Conservation (phyloP, 805 yeast genomes). For the Suhomyces pyralidae region DNA sequence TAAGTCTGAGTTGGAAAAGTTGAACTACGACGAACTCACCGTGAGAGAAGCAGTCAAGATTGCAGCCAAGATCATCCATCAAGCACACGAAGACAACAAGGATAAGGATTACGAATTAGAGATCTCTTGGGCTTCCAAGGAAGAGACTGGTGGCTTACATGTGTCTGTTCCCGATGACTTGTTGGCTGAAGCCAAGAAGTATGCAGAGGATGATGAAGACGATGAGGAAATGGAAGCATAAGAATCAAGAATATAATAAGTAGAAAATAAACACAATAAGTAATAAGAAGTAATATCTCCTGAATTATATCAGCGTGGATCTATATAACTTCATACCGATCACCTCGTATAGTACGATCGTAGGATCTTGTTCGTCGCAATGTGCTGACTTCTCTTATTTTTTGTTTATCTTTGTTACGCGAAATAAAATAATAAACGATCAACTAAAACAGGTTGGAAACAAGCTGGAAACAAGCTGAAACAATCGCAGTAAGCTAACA, state of each 20-base stretch:
- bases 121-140: slow-evolving; percentile 78
- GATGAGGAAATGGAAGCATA: slow-evolving; percentile 37
- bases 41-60: slow-evolving; percentile 84
- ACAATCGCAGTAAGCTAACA: not conserved
- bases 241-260: too few species aligned
- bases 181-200: slow-evolving; percentile 76
- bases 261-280: too few species aligned
- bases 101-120: slow-evolving; percentile 97
- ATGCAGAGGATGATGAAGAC: slow-evolving; percentile 82
- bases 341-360: too few species aligned
- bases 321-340: too few species aligned
- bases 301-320: too few species aligned
- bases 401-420: not conserved
- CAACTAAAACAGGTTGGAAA: not conserved
- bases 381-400: not conserved
- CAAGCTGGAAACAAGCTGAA: not conserved
- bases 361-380: too few species aligned
- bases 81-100: slow-evolving; percentile 96
- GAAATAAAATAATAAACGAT: not conserved
- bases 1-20: slow-evolving; percentile 90
- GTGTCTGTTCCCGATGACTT: slow-evolving; percentile 75
- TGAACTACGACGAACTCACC: slow-evolving; percentile 65
- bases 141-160: slow-evolving; percentile 79
- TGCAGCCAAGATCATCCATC: slow-evolving; percentile 89
- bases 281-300: too few species aligned